Conservation (phyloP, 345 rosid species). For the Arabis alpina region DNA sequence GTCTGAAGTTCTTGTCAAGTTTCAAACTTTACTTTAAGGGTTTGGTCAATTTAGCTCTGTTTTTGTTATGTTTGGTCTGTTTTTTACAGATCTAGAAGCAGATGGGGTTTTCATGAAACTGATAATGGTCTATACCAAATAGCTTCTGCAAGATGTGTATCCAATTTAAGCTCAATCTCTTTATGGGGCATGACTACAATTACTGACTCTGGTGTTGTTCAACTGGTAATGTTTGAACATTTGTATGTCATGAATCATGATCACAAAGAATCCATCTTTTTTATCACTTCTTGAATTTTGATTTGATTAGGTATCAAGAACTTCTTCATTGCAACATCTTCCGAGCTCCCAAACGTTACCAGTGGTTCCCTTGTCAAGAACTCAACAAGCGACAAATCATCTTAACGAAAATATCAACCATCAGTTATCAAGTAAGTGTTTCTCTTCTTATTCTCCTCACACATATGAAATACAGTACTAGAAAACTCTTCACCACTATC, state of each 20-base stretch:
- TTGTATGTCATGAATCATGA: too few species aligned
- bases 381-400: too few species aligned
- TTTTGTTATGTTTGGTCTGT: conserved; percentile 14
- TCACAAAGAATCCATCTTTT: not conserved
- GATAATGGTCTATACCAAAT: conserved; percentile 74
- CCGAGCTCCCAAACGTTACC: too few species aligned
- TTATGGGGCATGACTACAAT: conserved; percentile 90
- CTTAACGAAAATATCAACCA: too few species aligned
- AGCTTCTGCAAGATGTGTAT: conserved; percentile 68
- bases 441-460: too few species aligned
- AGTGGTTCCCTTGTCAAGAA: too few species aligned
- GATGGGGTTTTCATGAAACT: conserved; percentile 94
- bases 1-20: conserved; percentile 8
- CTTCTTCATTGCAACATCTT: conserved; percentile 73
- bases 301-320: conserved; percentile 62
- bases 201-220: conserved; percentile 86
- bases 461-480: conserved; percentile 79
- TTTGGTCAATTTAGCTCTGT: conserved; percentile 22
- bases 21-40: conserved; percentile 24
- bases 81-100: conserved; percentile 71
- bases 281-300: not conserved
- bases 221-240: conserved; percentile 57
- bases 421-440: too few species aligned
- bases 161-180: conserved; percentile 75
- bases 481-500: too few species aligned